Conservation (phyloP, 495 filamentous ascomycete species). For the Penicillium silybi region DNA sequence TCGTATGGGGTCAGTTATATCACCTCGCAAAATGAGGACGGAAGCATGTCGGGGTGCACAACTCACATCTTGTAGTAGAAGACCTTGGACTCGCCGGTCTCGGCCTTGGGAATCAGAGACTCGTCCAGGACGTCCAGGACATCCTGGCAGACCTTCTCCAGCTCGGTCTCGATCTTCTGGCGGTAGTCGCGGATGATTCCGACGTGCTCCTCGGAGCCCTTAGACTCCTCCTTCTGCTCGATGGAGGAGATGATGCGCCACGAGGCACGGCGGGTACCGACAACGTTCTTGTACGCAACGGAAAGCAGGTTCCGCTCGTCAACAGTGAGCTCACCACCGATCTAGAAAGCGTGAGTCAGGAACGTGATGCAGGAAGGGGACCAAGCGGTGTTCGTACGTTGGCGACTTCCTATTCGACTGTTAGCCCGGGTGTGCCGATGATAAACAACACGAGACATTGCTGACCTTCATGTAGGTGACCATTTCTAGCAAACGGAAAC, state of each 20-base stretch:
- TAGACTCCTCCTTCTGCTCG: constrained; percentile 99
- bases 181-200: constrained; percentile 95
- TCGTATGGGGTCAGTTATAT: constrained; percentile 15
- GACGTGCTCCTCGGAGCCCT: constrained; percentile 97
- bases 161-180: constrained; percentile 96
- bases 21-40: not conserved
- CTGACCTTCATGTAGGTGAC: constrained; percentile 98
- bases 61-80: constrained; percentile 99
- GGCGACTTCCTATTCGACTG: constrained; percentile 74
- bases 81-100: constrained; percentile 98
- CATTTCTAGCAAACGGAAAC: constrained; percentile 66
- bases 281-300: constrained; percentile 99
- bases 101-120: constrained; percentile 93
- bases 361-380: not conserved
- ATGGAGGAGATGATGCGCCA: constrained; percentile 99
- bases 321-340: constrained; percentile 87
- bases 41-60: not conserved
- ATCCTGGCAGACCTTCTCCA: constrained; percentile 98
- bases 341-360: constrained; percentile 46
- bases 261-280: constrained; percentile 95
- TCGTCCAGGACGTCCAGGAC: constrained; percentile 95
- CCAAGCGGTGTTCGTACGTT: constrained; percentile 59
- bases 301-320: constrained; percentile 99
- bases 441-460: constrained; percentile 17
- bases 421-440: constrained; percentile 31